Conservation (phyloP, 2,329 filamentous ascomycete genomes). For the Mycosphaerelloides madeirae region DNA sequence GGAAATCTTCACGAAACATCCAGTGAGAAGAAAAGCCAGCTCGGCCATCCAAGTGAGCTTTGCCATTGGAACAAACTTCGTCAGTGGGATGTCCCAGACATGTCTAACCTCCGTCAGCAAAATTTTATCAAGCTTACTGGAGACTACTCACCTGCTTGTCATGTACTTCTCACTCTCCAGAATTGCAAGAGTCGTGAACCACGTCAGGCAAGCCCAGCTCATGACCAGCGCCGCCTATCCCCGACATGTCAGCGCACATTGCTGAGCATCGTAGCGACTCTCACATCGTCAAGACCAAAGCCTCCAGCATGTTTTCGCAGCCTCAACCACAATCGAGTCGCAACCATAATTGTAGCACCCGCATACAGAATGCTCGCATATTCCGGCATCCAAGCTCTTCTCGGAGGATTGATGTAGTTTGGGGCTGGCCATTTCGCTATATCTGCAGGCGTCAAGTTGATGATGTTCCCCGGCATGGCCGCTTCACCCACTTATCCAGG, state of each 20-base stretch:
- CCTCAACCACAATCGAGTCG: conserved; percentile 28
- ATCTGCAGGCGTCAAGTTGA: conserved; percentile 22
- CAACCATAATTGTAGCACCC: conserved; percentile 25
- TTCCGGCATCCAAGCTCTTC: conserved; percentile 30
- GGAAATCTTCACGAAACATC: conserved; percentile 34
- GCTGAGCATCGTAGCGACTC: conserved; percentile 4
- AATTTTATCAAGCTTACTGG: too few species aligned
- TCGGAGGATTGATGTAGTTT: conserved; percentile 28
- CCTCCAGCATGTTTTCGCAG: conserved; percentile 24
- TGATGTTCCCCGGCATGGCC: conserved; percentile 28
- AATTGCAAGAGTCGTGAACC: conserved; percentile 21
- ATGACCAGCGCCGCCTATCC: conserved; percentile 19
- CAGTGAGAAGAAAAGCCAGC: conserved; percentile 31
- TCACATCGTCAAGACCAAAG: conserved; percentile 32
- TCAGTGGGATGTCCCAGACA: conserved; percentile 33
- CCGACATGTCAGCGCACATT: conserved; percentile 3
- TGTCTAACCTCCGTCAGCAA: conserved; percentile 18
- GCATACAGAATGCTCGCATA: conserved; percentile 27
- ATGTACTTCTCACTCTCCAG: conserved; percentile 23
- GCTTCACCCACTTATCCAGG: neutral
- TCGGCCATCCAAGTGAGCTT: conserved; percentile 33
- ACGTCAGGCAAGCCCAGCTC: conserved; percentile 21
- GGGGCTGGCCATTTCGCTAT: conserved; percentile 31
- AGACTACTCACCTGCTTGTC: conserved; percentile 20
- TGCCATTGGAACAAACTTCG: conserved; percentile 17